Percentiles rank a stretch among this genome's conserved stretches.
These are phyloP conservation scores for Phaffomyces antillensis DNA, from an alignment of 805 yeast species.

Conservation along the genomic window DNA sequence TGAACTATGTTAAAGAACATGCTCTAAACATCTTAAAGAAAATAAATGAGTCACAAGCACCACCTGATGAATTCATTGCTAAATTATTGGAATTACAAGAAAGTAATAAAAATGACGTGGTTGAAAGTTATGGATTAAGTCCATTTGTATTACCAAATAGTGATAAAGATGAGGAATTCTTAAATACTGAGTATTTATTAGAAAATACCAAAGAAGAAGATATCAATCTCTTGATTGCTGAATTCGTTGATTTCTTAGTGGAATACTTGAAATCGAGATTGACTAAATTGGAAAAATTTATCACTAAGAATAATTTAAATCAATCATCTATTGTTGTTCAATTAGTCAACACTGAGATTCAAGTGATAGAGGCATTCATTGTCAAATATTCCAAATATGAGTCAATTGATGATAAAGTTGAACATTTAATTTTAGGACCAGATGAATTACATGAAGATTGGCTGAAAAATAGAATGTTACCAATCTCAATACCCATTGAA, in stretches of 20 bases:
- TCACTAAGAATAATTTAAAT: background rate
- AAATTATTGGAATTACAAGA: conserved; percentile 15
- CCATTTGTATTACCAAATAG: conserved; percentile 14
- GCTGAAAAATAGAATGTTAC: conserved; percentile 18
- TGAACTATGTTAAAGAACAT: conserved; percentile 13
- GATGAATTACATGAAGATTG: conserved; percentile 20
- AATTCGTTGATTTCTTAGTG: conserved; percentile 14
- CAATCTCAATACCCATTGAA: conserved; percentile 13
- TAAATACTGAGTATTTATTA: conserved; percentile 11
- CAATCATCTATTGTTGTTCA: conserved; percentile 11
- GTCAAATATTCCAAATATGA: background rate
- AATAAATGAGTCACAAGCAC: conserved; percentile 4
- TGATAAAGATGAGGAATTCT: conserved; percentile 9
- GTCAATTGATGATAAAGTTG: conserved; percentile 10
- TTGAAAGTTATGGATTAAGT: conserved; percentile 15
- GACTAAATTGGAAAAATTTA: conserved; percentile 1
- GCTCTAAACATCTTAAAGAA: conserved; percentile 15
- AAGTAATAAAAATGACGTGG: conserved; percentile 14
- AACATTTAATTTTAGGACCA: conserved; percentile 13
- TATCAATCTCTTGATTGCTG: conserved; percentile 14
- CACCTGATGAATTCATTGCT: conserved; percentile 8
- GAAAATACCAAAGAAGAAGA: conserved; percentile 14
- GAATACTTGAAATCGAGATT: conserved; percentile 12
- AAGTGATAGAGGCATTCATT: conserved; percentile 7
- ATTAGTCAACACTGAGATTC: conserved; percentile 14